phyloP scores from a whole-genome alignment of 2,329 filamentous ascomycete species.

The Septoria linicola region DNA sequence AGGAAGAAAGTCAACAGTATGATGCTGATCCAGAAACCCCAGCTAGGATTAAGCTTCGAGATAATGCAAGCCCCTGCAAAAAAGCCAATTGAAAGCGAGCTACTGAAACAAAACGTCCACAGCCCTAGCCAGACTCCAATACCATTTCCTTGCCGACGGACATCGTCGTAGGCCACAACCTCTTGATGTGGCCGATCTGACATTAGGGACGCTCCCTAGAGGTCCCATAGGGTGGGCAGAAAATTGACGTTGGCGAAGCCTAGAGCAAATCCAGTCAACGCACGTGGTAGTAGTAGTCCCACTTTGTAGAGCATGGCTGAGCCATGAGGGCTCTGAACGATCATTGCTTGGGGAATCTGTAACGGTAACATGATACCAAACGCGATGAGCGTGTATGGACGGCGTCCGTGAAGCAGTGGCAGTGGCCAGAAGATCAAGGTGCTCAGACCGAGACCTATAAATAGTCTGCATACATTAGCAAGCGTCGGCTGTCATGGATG shows the following conservation, averaged over 20 bases:
- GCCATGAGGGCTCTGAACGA: conserved; percentile 58
- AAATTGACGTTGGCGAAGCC: conserved; percentile 79
- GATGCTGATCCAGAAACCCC: conserved; percentile 74
- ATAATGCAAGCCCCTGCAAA: conserved; percentile 70
- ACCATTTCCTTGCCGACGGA: conserved; percentile 71
- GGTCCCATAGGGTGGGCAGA: conserved; percentile 67
- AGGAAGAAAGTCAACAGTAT: conserved; percentile 65
- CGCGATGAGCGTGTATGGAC: conserved; percentile 71
- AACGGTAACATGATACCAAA: conserved; percentile 69
- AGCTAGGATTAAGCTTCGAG: conserved; percentile 61
- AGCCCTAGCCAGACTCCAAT: conserved; percentile 77
- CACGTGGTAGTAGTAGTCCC: conserved; percentile 62
- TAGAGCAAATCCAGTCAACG: conserved; percentile 65
- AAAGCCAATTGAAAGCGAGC: conserved; percentile 70
- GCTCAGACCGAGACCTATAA: conserved; percentile 67
- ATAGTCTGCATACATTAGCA: conserved; percentile 50
- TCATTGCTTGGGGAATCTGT: conserved; percentile 72
- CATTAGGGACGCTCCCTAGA: conserved; percentile 75
- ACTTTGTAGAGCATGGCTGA: conserved; percentile 58
- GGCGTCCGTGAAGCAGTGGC: conserved; percentile 71
- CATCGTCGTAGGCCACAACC: conserved; percentile 64
- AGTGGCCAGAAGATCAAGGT: conserved; percentile 72
- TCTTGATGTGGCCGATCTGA: conserved; percentile 71
- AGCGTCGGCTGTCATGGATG: background rate
- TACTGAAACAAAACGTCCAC: conserved; percentile 76